A percentile compares a stretch with the other conserved stretches of the same genome.
Evolutionary conservation across 225 moss, liverwort and hornwort species (phyloP).

Genomic region (Rhytidiadelphus loreus): DNA sequence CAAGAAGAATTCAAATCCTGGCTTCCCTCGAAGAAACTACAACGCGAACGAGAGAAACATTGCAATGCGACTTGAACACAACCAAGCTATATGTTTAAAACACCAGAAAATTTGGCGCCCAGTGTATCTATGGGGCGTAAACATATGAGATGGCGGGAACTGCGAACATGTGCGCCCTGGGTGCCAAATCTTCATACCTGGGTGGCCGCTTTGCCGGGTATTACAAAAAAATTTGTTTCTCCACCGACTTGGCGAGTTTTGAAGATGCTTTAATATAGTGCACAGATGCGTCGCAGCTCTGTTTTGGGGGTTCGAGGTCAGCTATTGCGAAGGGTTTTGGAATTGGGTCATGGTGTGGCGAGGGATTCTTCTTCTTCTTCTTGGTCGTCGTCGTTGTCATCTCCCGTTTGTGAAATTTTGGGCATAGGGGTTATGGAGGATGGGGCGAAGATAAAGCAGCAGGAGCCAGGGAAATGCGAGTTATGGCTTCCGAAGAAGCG

Average conservation of each 20-base stretch:
- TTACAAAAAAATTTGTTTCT: neutral
- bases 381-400: neutral
- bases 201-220: neutral
- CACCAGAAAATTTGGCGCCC: neutral
- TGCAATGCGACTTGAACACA: neutral
- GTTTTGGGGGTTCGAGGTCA: neutral
- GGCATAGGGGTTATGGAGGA: neutral
- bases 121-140: neutral
- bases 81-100: neutral
- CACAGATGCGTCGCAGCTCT: neutral
- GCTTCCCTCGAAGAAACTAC: neutral
- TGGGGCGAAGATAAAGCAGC: neutral
- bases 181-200: neutral
- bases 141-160: constrained; percentile 23
- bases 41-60: neutral
- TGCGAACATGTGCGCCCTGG: neutral
- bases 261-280: neutral
- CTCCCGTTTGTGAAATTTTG: neutral
- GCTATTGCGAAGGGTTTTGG: neutral
- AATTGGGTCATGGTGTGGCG: neutral
- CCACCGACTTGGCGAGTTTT: neutral
- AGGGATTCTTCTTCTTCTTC: neutral
- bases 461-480: constrained; percentile 42
- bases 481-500: constrained; percentile 76
- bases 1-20: neutral